phyloP scores from a whole-genome alignment of 257 asterid species.

The Agastache rugosa region DNA sequence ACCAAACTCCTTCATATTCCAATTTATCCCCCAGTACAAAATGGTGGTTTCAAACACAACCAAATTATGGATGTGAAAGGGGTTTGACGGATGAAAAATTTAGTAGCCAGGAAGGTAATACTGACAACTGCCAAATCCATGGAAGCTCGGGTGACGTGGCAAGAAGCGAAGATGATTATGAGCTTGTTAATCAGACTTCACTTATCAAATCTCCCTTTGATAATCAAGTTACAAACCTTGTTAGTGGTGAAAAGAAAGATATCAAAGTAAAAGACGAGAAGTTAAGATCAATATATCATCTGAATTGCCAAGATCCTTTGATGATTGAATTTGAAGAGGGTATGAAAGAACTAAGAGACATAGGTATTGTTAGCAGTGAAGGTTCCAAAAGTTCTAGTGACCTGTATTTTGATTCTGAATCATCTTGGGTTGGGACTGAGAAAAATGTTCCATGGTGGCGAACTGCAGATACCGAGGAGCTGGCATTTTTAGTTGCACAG shows the following conservation, averaged over 20 bases:
- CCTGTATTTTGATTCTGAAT: constrained; percentile 51
- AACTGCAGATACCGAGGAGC: constrained; percentile 76
- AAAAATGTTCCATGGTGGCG: constrained; percentile 86
- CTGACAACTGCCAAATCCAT: constrained; percentile 17
- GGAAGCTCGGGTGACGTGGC: constrained; percentile 30
- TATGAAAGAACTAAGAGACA: constrained; percentile 35
- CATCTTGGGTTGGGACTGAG: constrained; percentile 62
- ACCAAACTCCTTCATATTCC: constrained; percentile 51
- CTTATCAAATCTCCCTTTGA: constrained; percentile 31
- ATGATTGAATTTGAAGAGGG: constrained; percentile 37
- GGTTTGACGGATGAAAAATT: constrained; percentile 36
- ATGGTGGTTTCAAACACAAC: constrained; percentile 85
- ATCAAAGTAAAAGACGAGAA: constrained; percentile 34
- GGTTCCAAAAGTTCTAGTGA: constrained; percentile 49
- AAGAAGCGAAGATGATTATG: constrained; percentile 13
- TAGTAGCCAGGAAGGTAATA: constrained; percentile 16
- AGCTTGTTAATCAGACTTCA: constrained; percentile 35
- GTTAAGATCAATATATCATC: constrained; percentile 14
- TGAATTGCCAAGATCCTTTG: constrained; percentile 27
- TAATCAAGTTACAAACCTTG: constrained; percentile 29
- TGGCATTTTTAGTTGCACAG: constrained; percentile 72
- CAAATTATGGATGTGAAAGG: constrained; percentile 52
- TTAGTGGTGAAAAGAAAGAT: constrained; percentile 38
- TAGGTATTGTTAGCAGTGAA: constrained; percentile 38
- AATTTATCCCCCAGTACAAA: constrained; percentile 69